These are phyloP conservation scores for Trichophaea hybrida DNA, from an alignment of 2,329 filamentous ascomycete species.

Conservation along the genomic window DNA sequence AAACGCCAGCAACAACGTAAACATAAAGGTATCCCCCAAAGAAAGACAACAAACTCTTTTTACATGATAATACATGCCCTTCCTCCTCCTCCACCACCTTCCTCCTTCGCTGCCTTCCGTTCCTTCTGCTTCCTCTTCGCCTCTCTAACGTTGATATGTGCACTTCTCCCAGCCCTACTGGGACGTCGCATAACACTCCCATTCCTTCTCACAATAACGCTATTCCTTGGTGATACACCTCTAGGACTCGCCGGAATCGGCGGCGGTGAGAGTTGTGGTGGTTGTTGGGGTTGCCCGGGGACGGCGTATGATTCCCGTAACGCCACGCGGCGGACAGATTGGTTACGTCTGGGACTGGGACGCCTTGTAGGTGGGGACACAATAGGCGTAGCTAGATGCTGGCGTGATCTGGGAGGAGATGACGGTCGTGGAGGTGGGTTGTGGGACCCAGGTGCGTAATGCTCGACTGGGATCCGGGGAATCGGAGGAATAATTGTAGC, in stretches of 20 bases:
- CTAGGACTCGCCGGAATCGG: conserved; percentile 11
- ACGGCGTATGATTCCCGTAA: conserved; percentile 16
- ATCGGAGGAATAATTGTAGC: conserved; percentile 5
- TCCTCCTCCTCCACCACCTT: conserved; percentile 8
- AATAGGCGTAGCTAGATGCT: background rate
- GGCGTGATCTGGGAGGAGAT: background rate
- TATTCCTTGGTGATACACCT: conserved; percentile 4
- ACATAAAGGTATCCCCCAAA: background rate
- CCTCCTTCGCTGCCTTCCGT: conserved; percentile 4
- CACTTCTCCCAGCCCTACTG: conserved; percentile 24
- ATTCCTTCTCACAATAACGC: conserved; percentile 16
- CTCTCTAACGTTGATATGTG: conserved; percentile 22
- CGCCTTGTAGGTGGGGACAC: background rate
- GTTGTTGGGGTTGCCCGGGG: background rate
- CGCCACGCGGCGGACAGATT: conserved; percentile 9
- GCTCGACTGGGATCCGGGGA: conserved; percentile 4
- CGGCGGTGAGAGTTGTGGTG: background rate
- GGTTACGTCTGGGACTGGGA: background rate
- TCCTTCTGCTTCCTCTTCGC: conserved; percentile 23
- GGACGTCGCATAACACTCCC: conserved; percentile 11
- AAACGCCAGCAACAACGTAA: no score
- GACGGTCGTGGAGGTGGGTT: background rate
- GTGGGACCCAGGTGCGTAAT: background rate
- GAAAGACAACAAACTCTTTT: background rate
- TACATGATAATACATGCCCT: conserved; percentile 2